These are phyloP conservation scores for Alternaria sp. DNA, from an alignment of 2,329 filamentous ascomycete genomes.

Conservation along the genomic window DNA sequence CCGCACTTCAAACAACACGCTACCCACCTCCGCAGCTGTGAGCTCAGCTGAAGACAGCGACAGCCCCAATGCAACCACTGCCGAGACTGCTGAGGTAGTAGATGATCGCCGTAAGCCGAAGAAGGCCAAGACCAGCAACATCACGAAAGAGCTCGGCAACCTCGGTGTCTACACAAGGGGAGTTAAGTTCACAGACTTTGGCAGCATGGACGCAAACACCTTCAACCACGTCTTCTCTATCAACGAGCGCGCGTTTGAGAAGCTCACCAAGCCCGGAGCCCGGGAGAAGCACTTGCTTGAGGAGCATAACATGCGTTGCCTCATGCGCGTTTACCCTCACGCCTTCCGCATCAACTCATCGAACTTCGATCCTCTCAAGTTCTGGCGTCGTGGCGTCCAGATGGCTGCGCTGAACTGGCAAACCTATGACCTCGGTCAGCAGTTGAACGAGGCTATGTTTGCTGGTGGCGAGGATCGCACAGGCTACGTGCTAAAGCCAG, in stretches of 20 bases:
- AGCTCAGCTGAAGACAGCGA: conserved; percentile 82
- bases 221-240: conserved; percentile 97
- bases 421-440: conserved; percentile 93
- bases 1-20: conserved; percentile 62
- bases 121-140: conserved; percentile 76
- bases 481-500: conserved; percentile 93
- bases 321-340: conserved; percentile 91
- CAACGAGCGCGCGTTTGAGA: conserved; percentile 86
- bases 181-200: conserved; percentile 85
- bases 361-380: conserved; percentile 92
- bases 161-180: conserved; percentile 80
- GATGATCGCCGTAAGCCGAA: conserved; percentile 67
- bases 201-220: conserved; percentile 76
- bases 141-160: conserved; percentile 79
- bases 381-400: conserved; percentile 94
- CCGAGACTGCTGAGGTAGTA: conserved; percentile 56
- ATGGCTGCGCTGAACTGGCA: conserved; percentile 99
- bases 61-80: conserved; percentile 61
- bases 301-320: conserved; percentile 85
- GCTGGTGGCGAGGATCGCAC: conserved; percentile 83
- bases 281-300: conserved; percentile 80
- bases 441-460: conserved; percentile 98
- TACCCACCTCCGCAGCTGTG: conserved; percentile 59
- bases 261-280: conserved; percentile 75
- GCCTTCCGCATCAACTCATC: conserved; percentile 81